Evolutionary conservation across 208 protist genomes (phyloP), one percentile per base, ranked within the genome.

Genomic region (Trypanosoma caninum): DNA sequence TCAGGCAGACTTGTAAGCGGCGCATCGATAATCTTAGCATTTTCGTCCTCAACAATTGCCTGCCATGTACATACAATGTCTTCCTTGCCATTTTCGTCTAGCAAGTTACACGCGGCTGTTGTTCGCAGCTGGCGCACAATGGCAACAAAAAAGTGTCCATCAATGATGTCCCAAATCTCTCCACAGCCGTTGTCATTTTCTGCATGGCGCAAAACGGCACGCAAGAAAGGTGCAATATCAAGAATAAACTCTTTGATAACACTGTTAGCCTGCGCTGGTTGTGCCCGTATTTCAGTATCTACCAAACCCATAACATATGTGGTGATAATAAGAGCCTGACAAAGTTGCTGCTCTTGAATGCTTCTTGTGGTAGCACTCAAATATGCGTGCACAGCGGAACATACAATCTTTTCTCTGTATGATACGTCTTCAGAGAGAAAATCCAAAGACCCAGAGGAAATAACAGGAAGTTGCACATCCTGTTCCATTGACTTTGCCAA

Each of bases 91-190:
- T 84, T 78, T 52, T 80, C 82, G 58, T 85, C 84, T 25, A 91
- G 60, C 35, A 94, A 74, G 11, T 82, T 65, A n/a, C 51, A 46
- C 14, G 69, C 47, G 0, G 82, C 35, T 25, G 63, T 76, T 14
- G 47, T 44, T 27, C 72, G 76, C 23, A 86, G 58, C 33, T 79
- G 72, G n/a, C 76, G 75, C 35, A 63, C 71, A 64, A 94, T 46
- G 22, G 74, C 69, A 38, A 52, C 59, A 48, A 91, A 51, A 38
- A 94, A 69, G 69, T 91, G 84, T 7, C 80, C 82, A 63, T 94
- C 88, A 60, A 74, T 81, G 33, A 91, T 34, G 57, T 94, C 88
- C 52, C 82, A 87, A 77, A 87, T 84, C 18, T 65, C 35, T n/a
- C 87, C 87, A 34, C 74, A 69, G 0, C 76, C 76, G 1, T 52